A percentile compares a stretch with the other conserved stretches of the same genome.
Conservation (phyloP, 1,284 basidiomycete species). For the Vanrija sp. region DNA sequence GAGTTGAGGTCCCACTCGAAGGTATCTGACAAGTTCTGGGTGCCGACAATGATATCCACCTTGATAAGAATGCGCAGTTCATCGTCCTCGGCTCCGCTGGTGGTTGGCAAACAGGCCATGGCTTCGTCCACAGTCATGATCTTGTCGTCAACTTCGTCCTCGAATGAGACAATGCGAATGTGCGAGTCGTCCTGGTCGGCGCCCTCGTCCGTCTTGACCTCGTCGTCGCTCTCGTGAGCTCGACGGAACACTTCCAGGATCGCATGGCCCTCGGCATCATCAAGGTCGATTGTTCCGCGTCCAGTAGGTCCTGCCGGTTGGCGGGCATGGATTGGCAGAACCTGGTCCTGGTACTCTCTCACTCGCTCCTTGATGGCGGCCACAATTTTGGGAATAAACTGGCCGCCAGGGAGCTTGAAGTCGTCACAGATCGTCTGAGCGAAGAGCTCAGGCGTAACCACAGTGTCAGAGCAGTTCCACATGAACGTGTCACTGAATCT, state of each 20-base stretch:
- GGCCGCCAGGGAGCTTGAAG: slow-evolving; percentile 65
- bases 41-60: slow-evolving; percentile 93
- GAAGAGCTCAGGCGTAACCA: slow-evolving; percentile 84
- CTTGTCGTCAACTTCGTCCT: slow-evolving; percentile 28
- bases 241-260: slow-evolving; percentile 30
- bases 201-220: slow-evolving; percentile 34
- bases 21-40: slow-evolving; percentile 90
- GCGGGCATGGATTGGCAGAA: slow-evolving; percentile 25
- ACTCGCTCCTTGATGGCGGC: slow-evolving; percentile 86
- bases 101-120: slow-evolving; percentile 24
- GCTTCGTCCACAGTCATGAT: slow-evolving; percentile 46
- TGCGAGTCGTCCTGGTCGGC: slow-evolving; percentile 21
- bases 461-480: slow-evolving; percentile 93
- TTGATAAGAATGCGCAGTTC: slow-evolving; percentile 89
- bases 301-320: not conserved
- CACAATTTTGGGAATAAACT: slow-evolving; percentile 70
- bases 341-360: slow-evolving; percentile 53
- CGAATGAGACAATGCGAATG: slow-evolving; percentile 23
- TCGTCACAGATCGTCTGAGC: slow-evolving; percentile 89
- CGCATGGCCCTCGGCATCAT: slow-evolving; percentile 21
- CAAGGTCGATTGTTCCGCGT: slow-evolving; percentile 31
- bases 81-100: slow-evolving; percentile 53
- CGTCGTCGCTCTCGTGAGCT: slow-evolving; percentile 22
- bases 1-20: slow-evolving; percentile 96
- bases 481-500: slow-evolving; percentile 94